Percentiles rank a stretch among this genome's conserved stretches.
Evolutionary conservation across 163 green algal genomes (phyloP).

Genomic region (Chlorella variabilis): DNA sequence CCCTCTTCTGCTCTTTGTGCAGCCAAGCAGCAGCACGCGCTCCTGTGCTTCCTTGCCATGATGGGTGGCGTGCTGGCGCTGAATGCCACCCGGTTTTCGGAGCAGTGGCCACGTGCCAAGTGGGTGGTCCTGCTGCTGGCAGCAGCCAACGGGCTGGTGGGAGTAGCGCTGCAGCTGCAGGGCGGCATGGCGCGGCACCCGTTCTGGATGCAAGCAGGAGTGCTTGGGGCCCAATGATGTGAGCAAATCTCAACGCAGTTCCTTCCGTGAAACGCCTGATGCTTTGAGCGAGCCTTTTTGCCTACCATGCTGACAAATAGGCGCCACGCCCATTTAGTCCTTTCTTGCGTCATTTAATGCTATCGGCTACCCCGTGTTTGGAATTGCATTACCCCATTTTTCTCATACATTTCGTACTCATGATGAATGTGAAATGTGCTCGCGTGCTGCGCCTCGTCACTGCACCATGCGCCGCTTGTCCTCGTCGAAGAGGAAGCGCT

Average conservation of each 20-base stretch:
- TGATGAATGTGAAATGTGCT: too few relatives aligned
- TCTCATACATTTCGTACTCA: too few relatives aligned
- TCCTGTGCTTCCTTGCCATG: slow-evolving; percentile 39
- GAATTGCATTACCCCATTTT: too few relatives aligned
- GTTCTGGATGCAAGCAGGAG: slow-evolving; percentile 16
- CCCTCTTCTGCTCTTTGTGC: too few relatives aligned
- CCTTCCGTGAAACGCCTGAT: too few relatives aligned
- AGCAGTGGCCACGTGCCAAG: slow-evolving; percentile 26
- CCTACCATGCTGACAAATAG: too few relatives aligned
- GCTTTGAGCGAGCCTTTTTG: too few relatives aligned
- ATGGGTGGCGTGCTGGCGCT: slow-evolving; percentile 26
- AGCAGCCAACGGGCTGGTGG: slow-evolving; percentile 34
- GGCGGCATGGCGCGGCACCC: neutral
- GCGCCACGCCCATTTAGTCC: too few relatives aligned
- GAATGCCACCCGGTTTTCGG: neutral
- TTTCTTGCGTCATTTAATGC: too few relatives aligned
- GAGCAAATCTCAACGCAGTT: too few relatives aligned
- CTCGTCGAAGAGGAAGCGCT: slow-evolving; percentile 71
- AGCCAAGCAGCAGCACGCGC: slow-evolving; percentile 39
- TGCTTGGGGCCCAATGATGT: slow-evolving; percentile 1
- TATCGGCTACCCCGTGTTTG: too few relatives aligned
- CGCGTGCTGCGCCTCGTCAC: too few relatives aligned
- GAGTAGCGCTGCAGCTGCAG: slow-evolving; percentile 27
- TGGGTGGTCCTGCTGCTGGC: slow-evolving; percentile 31
- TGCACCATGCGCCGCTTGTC: slow-evolving; percentile 62